Percentiles rank a stretch among this genome's conserved stretches.
Conservation (phyloP, 129 eudicot genomes). For the Silybum marianum region DNA sequence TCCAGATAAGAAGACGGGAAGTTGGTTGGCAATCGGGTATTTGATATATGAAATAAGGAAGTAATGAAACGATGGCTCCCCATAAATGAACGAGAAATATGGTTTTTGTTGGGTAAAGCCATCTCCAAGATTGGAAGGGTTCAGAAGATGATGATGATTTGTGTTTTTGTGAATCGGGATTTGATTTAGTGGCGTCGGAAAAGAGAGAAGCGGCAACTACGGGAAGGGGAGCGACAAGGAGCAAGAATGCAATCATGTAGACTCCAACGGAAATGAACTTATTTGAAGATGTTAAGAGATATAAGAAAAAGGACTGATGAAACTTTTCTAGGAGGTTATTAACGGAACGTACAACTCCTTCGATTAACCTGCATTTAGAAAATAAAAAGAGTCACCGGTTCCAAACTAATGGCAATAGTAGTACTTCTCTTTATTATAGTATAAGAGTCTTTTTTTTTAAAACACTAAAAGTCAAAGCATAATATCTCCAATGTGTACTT, state of each 20-base stretch:
- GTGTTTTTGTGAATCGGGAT: slow-evolving; percentile 18
- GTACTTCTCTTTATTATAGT: too few relatives aligned
- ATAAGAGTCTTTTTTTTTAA: too few relatives aligned
- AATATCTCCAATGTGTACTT: too few relatives aligned
- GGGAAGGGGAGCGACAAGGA: slow-evolving; percentile 90
- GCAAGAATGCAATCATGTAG: slow-evolving; percentile 91
- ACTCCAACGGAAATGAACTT: slow-evolving; percentile 94
- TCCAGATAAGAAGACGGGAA: slow-evolving; percentile 53
- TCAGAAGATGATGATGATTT: slow-evolving; percentile 10
- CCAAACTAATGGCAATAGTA: background rate
- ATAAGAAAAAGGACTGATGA: slow-evolving; percentile 95
- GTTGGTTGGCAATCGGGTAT: slow-evolving; percentile 53
- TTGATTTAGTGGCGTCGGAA: slow-evolving; percentile 49
- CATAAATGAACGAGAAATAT: slow-evolving; percentile 72
- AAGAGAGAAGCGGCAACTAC: slow-evolving; percentile 82
- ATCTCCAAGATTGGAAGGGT: slow-evolving; percentile 58
- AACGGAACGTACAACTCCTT: slow-evolving; percentile 76
- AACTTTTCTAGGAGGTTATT: slow-evolving; percentile 96
- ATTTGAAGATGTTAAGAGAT: slow-evolving; percentile 77
- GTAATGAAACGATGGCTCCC: slow-evolving; percentile 72
- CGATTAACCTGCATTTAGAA: slow-evolving; percentile 73
- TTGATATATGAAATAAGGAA: slow-evolving; percentile 63
- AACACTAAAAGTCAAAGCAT: too few relatives aligned
- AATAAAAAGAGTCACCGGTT: background rate
- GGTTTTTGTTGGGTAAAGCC: slow-evolving; percentile 82